These are phyloP conservation scores for Tuber borchii DNA, from an alignment of 495 filamentous ascomycete species.

Conservation along the genomic window DNA sequence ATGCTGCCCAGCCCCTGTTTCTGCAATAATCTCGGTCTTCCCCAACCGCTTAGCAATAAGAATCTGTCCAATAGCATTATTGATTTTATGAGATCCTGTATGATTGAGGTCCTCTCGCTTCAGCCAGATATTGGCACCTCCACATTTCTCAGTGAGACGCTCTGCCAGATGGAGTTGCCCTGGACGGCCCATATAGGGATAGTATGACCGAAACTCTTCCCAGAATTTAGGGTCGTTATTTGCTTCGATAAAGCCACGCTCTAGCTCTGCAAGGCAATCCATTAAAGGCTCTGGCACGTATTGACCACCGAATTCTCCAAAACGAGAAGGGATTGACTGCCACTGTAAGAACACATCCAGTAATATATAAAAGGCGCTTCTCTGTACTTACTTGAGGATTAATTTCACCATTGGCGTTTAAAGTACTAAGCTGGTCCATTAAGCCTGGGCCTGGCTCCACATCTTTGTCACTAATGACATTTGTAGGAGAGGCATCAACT, in stretches of 20 bases:
- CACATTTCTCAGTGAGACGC: conserved; percentile 77
- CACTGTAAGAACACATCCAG: conserved; percentile 5
- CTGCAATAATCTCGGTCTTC: conserved; percentile 90
- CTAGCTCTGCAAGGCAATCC: conserved; percentile 89
- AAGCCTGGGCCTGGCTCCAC: conserved; percentile 55
- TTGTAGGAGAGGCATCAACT: conserved; percentile 51
- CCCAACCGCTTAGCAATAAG: conserved; percentile 73
- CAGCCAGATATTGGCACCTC: conserved; percentile 89
- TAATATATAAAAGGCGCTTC: background rate
- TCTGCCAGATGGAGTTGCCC: conserved; percentile 84
- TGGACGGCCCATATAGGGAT: conserved; percentile 94
- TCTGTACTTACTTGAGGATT: conserved; percentile 25
- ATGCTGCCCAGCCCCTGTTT: conserved; percentile 94
- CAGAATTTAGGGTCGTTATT: conserved; percentile 85
- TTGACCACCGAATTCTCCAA: conserved; percentile 97
- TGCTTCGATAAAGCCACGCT: conserved; percentile 80
- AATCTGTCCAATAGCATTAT: conserved; percentile 87
- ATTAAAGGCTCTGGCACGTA: conserved; percentile 97
- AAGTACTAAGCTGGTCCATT: conserved; percentile 64
- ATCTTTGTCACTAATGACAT: conserved; percentile 58
- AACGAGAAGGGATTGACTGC: conserved; percentile 59
- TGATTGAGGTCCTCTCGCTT: conserved; percentile 94
- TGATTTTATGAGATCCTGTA: conserved; percentile 88
- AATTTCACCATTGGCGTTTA: conserved; percentile 52
- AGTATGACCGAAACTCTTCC: conserved; percentile 94